Base-by-base conservation (phyloP, 441 rosid species). In the Aleurites moluccanus region DNA sequence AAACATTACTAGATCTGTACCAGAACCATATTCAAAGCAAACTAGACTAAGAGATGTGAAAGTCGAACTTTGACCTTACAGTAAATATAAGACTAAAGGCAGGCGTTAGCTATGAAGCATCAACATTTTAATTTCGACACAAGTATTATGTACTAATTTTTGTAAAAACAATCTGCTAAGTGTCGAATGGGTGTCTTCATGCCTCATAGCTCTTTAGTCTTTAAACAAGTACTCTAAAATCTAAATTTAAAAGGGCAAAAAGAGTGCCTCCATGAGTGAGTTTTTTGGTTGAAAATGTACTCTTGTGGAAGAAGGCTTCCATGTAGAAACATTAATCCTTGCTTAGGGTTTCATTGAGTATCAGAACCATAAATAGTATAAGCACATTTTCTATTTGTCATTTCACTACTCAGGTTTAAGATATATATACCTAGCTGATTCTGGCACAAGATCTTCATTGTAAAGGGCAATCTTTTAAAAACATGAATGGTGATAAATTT, bases 401-500 rank as follows among this genome's bases (percentile, higher is more conserved):
- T 57, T 59, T 60, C 16, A 25, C 21, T 3, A 18, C 44, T 57
- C 9, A 23, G 74, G 40, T 70, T 69, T 30, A 52, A 42, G 55
- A 66, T 45, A 45, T 13, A 15, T 66, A 1, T 2, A 2, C 25
- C 11, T 5, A 1, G 25, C 57, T 50, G 15, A 42, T 50, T 68
- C 72, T 68, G 72, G 45, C 38, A 47, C 35, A 50, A 61, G 44
- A 10, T 40, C 8, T 40, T 18, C 30, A n/a, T 11, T 47, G 38
- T 6, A 20, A 35, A 53, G 6, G n/a, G 1, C 18, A 9, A 28
- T 45, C 59, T 73, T 60, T 49, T 30, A 18, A 18, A 33, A n/a
- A 27, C 44, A 61, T 63, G 14, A 27, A 61, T 61, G 60, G 47
- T 62, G n/a, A 69, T 53, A 44, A 21, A 55, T 53, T 35, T 55